These are phyloP conservation scores for Beauveria sp. DNA, from an alignment of 2,329 filamentous ascomycete genomes.

Conservation along the genomic window DNA sequence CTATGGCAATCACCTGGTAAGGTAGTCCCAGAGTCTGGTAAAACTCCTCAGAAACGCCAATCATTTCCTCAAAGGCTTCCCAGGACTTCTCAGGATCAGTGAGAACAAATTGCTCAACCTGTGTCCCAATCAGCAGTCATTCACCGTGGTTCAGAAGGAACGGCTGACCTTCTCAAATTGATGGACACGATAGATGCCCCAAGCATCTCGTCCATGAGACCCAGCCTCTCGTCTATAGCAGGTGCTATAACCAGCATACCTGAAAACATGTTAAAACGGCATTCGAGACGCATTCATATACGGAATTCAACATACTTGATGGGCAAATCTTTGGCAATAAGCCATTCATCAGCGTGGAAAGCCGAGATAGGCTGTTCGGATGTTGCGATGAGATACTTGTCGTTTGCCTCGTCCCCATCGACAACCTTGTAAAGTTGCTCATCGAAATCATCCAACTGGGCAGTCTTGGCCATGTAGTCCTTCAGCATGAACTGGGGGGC, in stretches of 20 bases:
- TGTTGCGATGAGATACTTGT: slow-evolving; percentile 75
- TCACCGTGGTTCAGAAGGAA: background rate
- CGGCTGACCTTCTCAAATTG: slow-evolving; percentile 79
- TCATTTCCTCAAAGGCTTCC: slow-evolving; percentile 93
- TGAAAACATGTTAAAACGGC: slow-evolving; percentile 36
- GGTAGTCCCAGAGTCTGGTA: slow-evolving; percentile 85
- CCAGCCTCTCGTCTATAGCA: slow-evolving; percentile 96
- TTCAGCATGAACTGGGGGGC: slow-evolving; percentile 88
- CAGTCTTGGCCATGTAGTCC: slow-evolving; percentile 96
- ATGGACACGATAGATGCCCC: slow-evolving; percentile 97
- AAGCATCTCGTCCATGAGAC: slow-evolving; percentile 77
- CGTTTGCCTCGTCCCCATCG: slow-evolving; percentile 75
- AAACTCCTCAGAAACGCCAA: slow-evolving; percentile 83
- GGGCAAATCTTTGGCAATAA: slow-evolving; percentile 74
- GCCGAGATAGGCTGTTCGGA: slow-evolving; percentile 94
- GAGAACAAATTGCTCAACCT: slow-evolving; percentile 69
- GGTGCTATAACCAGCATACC: slow-evolving; percentile 84
- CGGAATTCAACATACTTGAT: slow-evolving; percentile 53
- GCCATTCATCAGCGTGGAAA: slow-evolving; percentile 89
- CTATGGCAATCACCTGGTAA: slow-evolving; percentile 88
- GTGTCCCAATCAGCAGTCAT: background rate
- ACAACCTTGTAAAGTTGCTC: slow-evolving; percentile 98
- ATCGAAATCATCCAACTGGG: slow-evolving; percentile 94
- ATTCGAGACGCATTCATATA: background rate
- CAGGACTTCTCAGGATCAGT: slow-evolving; percentile 86